Percentiles rank a stretch among this genome's conserved stretches.
Conservation (phyloP, 371 early-diverging fungal genomes). For the Apophysomyces elegans region DNA sequence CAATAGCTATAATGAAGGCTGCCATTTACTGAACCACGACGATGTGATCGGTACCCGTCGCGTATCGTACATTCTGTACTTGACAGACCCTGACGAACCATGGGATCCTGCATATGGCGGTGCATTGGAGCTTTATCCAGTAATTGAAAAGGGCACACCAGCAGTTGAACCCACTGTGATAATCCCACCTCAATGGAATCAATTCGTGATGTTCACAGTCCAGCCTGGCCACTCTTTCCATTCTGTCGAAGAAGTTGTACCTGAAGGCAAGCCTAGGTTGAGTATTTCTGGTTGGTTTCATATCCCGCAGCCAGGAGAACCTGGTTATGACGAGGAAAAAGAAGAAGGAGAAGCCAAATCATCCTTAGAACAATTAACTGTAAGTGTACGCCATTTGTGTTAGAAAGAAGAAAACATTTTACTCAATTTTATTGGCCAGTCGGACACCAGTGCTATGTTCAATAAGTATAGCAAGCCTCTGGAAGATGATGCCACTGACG, state of each 20-base stretch:
- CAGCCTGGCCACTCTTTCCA: conserved; percentile 80
- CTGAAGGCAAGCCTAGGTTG: conserved; percentile 58
- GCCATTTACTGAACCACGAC: conserved; percentile 80
- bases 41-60: conserved; percentile 81
- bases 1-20: conserved; percentile 65
- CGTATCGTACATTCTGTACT: conserved; percentile 77
- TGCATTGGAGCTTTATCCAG: conserved; percentile 77
- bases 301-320: conserved; percentile 64
- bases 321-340: conserved; percentile 53
- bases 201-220: conserved; percentile 77
- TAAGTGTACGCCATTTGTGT: conserved; percentile 13
- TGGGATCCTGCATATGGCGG: conserved; percentile 71
- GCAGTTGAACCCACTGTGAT: conserved; percentile 59
- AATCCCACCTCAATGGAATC: conserved; percentile 76
- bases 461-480: conserved; percentile 26
- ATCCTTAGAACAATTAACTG: conserved; percentile 54
- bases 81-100: conserved; percentile 67
- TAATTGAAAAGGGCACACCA: conserved; percentile 63
- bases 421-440: conserved; percentile 1
- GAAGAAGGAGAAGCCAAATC: conserved; percentile 42
- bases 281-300: conserved; percentile 84
- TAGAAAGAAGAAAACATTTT: conserved; percentile 14
- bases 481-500: conserved; percentile 30
- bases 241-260: conserved; percentile 77
- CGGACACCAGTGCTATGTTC: conserved; percentile 43